Conservation (phyloP, 2,329 filamentous ascomycete species). For the Ascosphaera aggregata region DNA sequence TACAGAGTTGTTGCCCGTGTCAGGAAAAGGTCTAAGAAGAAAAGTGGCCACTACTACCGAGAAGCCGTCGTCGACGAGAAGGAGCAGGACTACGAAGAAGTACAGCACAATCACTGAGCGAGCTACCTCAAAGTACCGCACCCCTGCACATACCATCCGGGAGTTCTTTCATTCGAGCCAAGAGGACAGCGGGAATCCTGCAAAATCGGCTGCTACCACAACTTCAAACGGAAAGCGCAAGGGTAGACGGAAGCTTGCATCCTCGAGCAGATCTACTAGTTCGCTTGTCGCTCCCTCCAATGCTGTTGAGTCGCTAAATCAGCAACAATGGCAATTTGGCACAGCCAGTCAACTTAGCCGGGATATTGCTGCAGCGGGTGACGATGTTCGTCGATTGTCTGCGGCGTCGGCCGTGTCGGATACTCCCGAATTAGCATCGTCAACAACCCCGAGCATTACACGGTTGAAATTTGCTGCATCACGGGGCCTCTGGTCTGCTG, state of each 20-base stretch:
- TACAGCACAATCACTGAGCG: conserved; percentile 54
- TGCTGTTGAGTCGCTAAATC: conserved; percentile 39
- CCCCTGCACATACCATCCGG: conserved; percentile 17
- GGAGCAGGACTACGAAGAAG: conserved; percentile 36
- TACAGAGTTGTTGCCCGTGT: conserved; percentile 1
- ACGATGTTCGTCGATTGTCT: conserved; percentile 31
- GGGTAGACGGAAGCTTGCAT: conserved; percentile 19
- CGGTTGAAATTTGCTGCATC: conserved; percentile 9
- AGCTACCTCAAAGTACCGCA: conserved; percentile 46
- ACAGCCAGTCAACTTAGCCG: conserved; percentile 62
- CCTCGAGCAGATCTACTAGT: conserved; percentile 31
- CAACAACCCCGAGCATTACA: conserved; percentile 2
- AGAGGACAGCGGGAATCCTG: conserved; percentile 6
- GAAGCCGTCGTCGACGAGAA: background rate
- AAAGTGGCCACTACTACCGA: background rate
- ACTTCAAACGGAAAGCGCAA: conserved; percentile 9
- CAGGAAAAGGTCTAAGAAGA: background rate
- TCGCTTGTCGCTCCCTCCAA: conserved; percentile 36
- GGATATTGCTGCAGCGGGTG: conserved; percentile 41
- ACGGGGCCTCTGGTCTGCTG: conserved; percentile 43
- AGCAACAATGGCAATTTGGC: conserved; percentile 63
- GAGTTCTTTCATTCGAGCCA: conserved; percentile 22
- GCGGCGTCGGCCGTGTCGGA: conserved; percentile 31
- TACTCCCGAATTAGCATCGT: conserved; percentile 2
- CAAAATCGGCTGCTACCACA: conserved; percentile 4